Evolutionary conservation across 441 rosid genomes (phyloP), one percentile per base, ranked within the genome.

Genomic region (Arabidopsis lyrata): DNA sequence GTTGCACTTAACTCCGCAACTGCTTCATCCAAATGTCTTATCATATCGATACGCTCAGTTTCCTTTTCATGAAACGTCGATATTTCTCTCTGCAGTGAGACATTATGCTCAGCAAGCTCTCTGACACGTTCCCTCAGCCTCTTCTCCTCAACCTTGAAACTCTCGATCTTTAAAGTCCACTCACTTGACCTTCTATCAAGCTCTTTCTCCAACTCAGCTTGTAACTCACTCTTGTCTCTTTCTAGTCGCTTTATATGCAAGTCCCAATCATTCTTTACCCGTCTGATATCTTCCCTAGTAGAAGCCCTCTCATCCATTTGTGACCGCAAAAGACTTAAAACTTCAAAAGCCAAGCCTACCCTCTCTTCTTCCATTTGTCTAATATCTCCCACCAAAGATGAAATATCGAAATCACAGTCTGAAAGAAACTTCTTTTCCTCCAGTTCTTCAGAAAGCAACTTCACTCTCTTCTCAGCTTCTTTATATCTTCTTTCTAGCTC

Each of bases 81-180:
- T 45, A 88, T 84, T 75, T 92, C 93, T 83, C 92, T 88, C 79
- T 95, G 99, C 62, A 95, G 93, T 22, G 95, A 83, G 65, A 93
- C 99, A 70, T 95, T 95, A 49, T 93, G 93, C 81, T 95, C 98
- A n/a, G 99, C 97, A 48, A 95, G 91, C 85, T 92, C 97, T 66
- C 99, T 81, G 44, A 93, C 96, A 38, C 97, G 91, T 52, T 91
- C 96, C 42, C 95, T 88, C 49, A 95, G 91, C 86, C 92, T 88
- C 77, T 85, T 86, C 84, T 95, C 99, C 77, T 95, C 99, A 56
- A 70, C 56, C 32, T 83, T 90, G 64, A 85, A 88, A 60, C 86
- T 90, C 81, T 95, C 90, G 55, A 91, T 86, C 85, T 87, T 95
- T 13, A 71, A 68, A 34, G 95, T 86, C 96, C 95, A 95, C 57